Evolutionary conservation across 2,329 filamentous ascomycete species (phyloP), one percentile per base, ranked within the genome.

Genomic region (Parastagonospora nodorum): DNA sequence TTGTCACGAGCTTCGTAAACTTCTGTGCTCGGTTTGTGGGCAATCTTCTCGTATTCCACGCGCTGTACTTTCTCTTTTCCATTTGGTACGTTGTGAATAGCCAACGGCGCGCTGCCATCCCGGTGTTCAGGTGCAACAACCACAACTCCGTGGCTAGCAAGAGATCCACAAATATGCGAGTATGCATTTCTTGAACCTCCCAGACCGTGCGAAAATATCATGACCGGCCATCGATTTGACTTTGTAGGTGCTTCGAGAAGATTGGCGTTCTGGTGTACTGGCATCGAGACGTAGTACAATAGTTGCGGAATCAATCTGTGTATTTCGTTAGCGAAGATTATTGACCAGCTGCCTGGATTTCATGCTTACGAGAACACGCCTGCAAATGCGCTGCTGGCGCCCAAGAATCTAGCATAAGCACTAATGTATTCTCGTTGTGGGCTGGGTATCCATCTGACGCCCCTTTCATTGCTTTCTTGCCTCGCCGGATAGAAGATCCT

Each of bases 171-270:
- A 19, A 95, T 76, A 66, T 92, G 88, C n/a, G 89, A 93, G 75
- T 96, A 96, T 9, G 89, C 85, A 64, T 94, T 94, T 58, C 89
- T 83, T 52, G 84, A 87, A 32, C 91, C 91, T 32, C 89, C 91
- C 1, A 96, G 79, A 1, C 91, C 91, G 68, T 96, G 91, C 1
- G 90, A 94, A 74, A 96, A 95, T 55, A 96, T 79, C 77, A 91
- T 86, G 0, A 90, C 88, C 0, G 91, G 90, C 88, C 89, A 94
- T 75, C 84, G 78, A 48, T 79, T 76, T 51, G 51, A 84, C 66
- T 51, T 77, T 52, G 67, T 77, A 1, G 73, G 70, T 16, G 77
- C 71, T 29, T 74, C 67, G 32, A 86, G 80, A 7, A 92, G 73
- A 5, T 81, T 78, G 9, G 89, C 89, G 68, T 92, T 89, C 60